Evolutionary conservation across 306 rosid species (phyloP).

Genomic region (Prunus davidiana): DNA sequence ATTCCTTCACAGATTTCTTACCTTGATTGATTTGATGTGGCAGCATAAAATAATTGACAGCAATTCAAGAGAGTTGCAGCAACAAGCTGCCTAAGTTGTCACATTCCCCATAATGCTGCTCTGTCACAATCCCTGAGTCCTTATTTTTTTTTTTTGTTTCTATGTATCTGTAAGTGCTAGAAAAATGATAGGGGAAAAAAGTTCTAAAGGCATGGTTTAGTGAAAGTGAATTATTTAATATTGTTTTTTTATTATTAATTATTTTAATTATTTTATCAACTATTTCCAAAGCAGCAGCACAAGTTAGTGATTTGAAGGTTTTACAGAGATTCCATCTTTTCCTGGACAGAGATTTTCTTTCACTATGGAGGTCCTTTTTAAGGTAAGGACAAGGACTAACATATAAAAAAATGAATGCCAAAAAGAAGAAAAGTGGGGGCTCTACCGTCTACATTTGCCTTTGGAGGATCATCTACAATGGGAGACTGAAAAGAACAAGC

Average conservation of each 20-base stretch:
- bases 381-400: conserved; percentile 22
- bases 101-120: not conserved
- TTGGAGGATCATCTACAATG: not conserved
- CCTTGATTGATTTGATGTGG: not conserved
- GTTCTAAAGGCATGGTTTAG: too few species aligned
- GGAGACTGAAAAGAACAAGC: not conserved
- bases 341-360: not conserved
- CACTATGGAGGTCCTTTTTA: not conserved
- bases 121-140: not conserved
- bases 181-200: too few species aligned
- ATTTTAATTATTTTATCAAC: not conserved
- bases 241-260: too few species aligned
- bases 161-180: too few species aligned
- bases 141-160: too few species aligned
- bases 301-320: not conserved
- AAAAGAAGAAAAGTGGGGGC: conserved; percentile 1
- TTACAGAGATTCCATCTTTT: not conserved
- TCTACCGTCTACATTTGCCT: not conserved
- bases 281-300: conserved; percentile 32
- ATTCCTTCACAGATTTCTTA: not conserved
- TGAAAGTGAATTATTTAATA: not conserved
- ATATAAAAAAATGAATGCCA: conserved; percentile 16
- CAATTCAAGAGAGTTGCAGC: not conserved
- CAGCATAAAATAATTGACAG: not conserved
- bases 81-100: not conserved